Evolutionary conservation across 441 rosid genomes (phyloP), one percentile per base, ranked within the genome.

Genomic region (Croton setiger): DNA sequence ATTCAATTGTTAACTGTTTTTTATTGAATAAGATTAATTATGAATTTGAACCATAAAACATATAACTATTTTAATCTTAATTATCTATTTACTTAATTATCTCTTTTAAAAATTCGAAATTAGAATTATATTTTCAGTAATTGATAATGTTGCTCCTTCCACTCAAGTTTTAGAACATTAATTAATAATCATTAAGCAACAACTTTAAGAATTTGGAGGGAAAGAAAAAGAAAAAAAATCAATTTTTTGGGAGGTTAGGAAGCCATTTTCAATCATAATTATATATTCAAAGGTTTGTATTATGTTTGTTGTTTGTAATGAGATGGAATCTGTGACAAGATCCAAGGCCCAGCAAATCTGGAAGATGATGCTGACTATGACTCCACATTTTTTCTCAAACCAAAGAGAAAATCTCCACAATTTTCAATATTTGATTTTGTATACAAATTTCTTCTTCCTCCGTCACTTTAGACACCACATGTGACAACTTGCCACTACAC

Each of bases 281-380:
- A 27, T 0, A 33, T 0, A 7, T 3, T 21, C 5, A 35, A 36
- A 37, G 43, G 1, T 18, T 0, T 47, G 0, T 37, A 11, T 47
- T 45, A 61, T 13, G 4, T 63, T 66, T 10, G 48, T 43, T 57
- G 6, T 53, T 60, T 43, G 13, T 23, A 69, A 37, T 23, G 47
- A 18, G 55, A 65, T 68, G 67, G 71, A 65, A 69, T 77, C 63
- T 60, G 72, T 55, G 73, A 57, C 11, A 49, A 36, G 79, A 78
- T 51, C 75, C 76, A 57, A 79, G 51, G 76, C 43, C 69, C 77
- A 53, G 12, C 59, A 66, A 55, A 67, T 62, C 60, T 54, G 71
- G 76, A 70, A 71, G 72, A 41, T 62, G 65, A 64, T 20, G 68
- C 59, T 37, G 64, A 60, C 20, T 44, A 54, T 13, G 31, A 27